Evolutionary conservation across 2,329 filamentous ascomycete genomes (phyloP).

Genomic region (Trichoderma aggressivum): DNA sequence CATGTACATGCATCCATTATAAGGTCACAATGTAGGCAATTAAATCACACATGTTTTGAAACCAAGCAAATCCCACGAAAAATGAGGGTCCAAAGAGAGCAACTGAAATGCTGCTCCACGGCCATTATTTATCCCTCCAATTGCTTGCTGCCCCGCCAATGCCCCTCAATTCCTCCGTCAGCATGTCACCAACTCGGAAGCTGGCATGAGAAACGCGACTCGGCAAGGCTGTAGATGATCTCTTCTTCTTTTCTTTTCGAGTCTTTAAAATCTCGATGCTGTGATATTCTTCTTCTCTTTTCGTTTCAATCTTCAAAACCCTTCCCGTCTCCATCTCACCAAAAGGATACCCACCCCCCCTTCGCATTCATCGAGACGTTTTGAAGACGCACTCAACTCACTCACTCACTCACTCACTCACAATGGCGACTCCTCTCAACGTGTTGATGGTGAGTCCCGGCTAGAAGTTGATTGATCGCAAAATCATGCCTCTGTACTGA

Average conservation of each 20-base stretch:
- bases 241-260: neutral
- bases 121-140: conserved; percentile 29
- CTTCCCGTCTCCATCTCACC: neutral
- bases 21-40: neutral
- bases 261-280: neutral
- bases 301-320: neutral
- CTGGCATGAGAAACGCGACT: neutral
- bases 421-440: conserved; percentile 59
- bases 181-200: neutral
- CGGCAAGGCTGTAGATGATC: conserved; percentile 1
- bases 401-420: conserved; percentile 17
- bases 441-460: conserved; percentile 60
- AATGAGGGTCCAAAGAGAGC: neutral
- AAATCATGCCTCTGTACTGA: neutral
- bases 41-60: neutral
- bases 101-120: neutral
- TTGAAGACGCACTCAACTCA: neutral
- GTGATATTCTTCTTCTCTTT: neutral
- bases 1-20: neutral
- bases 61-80: neutral
- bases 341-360: neutral
- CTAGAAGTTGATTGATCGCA: neutral
- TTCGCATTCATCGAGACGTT: neutral
- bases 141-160: conserved; percentile 27
- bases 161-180: conserved; percentile 40